Conservation (phyloP, 164 flowering plant species). For the Malania oleifera region DNA sequence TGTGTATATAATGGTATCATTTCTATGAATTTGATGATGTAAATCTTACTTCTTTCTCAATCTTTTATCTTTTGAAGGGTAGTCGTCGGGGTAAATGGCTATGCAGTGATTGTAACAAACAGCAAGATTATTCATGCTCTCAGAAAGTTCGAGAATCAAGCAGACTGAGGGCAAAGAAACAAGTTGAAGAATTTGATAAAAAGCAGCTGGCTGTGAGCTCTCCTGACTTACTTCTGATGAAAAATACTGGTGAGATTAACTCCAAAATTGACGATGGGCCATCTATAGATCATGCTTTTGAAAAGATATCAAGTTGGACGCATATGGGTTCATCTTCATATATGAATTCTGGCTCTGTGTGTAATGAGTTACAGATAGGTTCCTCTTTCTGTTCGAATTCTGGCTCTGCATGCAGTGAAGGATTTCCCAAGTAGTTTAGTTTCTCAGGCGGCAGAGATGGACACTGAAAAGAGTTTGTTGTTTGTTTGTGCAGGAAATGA, state of each 20-base stretch:
- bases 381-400: no score
- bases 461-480: slow-evolving; percentile 2
- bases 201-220: not conserved
- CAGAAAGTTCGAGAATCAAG: slow-evolving; percentile 7
- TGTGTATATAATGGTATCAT: not conserved
- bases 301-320: slow-evolving; percentile 5
- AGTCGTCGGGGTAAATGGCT: slow-evolving; percentile 4
- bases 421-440: slow-evolving; percentile 1
- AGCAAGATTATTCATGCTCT: slow-evolving; percentile 6
- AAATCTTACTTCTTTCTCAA: not conserved
- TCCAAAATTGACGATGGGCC: slow-evolving; percentile 3
- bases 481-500: not conserved
- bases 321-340: slow-evolving; percentile 6
- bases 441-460: slow-evolving; percentile 5
- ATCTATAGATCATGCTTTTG: slow-evolving; percentile 6
- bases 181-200: slow-evolving; percentile 7
- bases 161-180: slow-evolving; percentile 8
- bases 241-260: slow-evolving; percentile 5
- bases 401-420: slow-evolving; percentile 2
- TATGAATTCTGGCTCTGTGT: not conserved
- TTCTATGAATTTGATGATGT: not conserved
- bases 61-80: not conserved
- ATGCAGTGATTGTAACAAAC: slow-evolving; percentile 9
- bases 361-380: not conserved
- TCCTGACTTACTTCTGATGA: slow-evolving; percentile 7